These are phyloP conservation scores for Sphagnum fallax DNA, from an alignment of 228 moss, liverwort and hornwort species.

Conservation along the genomic window DNA sequence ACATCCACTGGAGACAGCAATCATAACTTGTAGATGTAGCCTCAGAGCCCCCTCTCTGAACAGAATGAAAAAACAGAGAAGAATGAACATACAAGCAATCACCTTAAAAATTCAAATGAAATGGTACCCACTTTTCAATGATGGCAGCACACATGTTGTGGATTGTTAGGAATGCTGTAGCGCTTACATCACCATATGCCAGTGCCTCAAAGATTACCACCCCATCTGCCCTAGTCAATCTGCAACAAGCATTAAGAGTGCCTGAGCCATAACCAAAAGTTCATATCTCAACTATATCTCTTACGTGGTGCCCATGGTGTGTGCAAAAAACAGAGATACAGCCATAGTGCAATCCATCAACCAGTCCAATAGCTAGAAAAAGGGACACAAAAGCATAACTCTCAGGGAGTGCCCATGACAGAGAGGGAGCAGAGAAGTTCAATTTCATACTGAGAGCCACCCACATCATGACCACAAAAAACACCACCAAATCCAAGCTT, in stretches of 20 bases:
- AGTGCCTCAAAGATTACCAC: conserved; percentile 91
- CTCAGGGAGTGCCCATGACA: conserved; percentile 4
- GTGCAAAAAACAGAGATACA: not conserved
- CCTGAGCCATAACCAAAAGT: not conserved
- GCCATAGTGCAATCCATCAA: not conserved
- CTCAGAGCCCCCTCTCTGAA: too few species aligned
- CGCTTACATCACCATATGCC: conserved; percentile 86
- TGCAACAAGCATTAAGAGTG: conserved; percentile 14
- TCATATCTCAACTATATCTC: not conserved
- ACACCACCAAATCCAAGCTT: conserved; percentile 86
- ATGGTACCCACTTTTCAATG: conserved; percentile 63
- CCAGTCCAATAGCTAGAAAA: not conserved
- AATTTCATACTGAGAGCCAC: conserved; percentile 67
- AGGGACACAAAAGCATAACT: not conserved
- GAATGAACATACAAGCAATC: too few species aligned
- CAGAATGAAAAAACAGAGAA: too few species aligned
- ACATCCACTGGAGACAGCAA: not conserved
- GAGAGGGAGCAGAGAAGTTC: not conserved
- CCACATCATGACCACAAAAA: conserved; percentile 93
- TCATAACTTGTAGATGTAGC: not conserved
- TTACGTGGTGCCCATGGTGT: not conserved
- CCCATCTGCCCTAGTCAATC: conserved; percentile 81
- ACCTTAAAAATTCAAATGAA: too few species aligned
- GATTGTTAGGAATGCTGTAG: conserved; percentile 86
- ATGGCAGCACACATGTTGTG: conserved; percentile 98